Percentiles rank a stretch among this genome's conserved stretches.
Evolutionary conservation across 2,329 filamentous ascomycete genomes (phyloP).

Genomic region (Diaporthe destruens): DNA sequence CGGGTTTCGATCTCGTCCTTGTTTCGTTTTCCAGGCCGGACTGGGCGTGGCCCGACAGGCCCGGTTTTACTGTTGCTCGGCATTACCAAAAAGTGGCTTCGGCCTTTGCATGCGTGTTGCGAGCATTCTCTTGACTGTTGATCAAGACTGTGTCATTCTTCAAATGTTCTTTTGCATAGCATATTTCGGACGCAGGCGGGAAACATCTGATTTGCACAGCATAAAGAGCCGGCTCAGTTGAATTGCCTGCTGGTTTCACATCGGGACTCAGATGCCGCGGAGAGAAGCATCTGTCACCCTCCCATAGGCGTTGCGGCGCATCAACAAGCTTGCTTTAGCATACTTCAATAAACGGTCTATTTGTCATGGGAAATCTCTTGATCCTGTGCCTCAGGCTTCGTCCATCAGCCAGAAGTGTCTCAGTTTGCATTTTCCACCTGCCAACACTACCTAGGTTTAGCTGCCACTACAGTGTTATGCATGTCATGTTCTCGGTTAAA

Average conservation of each 20-base stretch:
- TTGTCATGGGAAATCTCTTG: too few relatives aligned
- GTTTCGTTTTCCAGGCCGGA: too few relatives aligned
- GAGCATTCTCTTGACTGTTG: neutral
- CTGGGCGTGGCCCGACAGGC: too few relatives aligned
- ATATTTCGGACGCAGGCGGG: neutral
- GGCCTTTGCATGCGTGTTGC: neutral
- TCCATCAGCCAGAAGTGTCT: neutral
- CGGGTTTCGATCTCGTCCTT: too few relatives aligned
- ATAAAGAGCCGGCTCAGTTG: neutral
- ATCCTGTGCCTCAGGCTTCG: neutral
- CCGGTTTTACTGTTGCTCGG: neutral
- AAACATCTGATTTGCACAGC: neutral
- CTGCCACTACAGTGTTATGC: too few relatives aligned
- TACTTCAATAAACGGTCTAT: neutral
- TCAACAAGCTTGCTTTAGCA: neutral
- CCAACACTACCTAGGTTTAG: too few relatives aligned
- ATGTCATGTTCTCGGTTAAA: too few relatives aligned
- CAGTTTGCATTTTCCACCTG: too few relatives aligned
- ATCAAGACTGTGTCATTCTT: neutral
- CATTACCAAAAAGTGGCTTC: neutral
- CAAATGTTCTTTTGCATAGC: neutral
- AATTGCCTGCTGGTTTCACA: neutral
- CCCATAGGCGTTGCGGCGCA: slow-evolving; percentile 1
- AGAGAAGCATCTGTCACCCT: neutral
- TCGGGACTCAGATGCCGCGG: neutral